Percentiles rank a stretch among this genome's conserved stretches.
These are phyloP conservation scores for Microthlaspi erraticum DNA, from an alignment of 345 rosid species.

Conservation along the genomic window DNA sequence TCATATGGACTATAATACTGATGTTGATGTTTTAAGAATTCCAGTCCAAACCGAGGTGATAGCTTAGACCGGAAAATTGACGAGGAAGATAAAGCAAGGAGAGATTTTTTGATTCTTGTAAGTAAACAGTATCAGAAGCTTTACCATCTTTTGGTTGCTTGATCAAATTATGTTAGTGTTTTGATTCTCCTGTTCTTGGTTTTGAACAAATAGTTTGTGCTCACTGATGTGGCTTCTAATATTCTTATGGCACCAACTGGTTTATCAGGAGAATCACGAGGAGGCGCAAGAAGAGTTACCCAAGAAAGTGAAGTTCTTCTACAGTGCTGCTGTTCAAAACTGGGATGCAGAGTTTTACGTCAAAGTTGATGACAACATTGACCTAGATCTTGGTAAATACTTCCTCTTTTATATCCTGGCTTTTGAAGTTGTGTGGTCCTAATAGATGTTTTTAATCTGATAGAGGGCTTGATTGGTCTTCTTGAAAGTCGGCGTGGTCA, in stretches of 20 bases:
- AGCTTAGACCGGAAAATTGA: constrained; percentile 90
- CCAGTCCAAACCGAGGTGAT: constrained; percentile 94
- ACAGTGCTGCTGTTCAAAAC: constrained; percentile 78
- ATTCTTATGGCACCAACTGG: background rate
- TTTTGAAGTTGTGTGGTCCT: constrained; percentile 16
- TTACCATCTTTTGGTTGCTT: constrained; percentile 20
- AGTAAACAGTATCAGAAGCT: constrained; percentile 35
- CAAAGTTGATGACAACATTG: constrained; percentile 81
- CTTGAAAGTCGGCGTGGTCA: constrained; percentile 74
- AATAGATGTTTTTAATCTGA: constrained; percentile 30
- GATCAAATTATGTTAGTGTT: constrained; percentile 5
- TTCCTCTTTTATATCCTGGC: constrained; percentile 31
- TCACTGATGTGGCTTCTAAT: constrained; percentile 27
- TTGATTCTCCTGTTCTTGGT: background rate
- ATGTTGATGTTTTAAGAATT: constrained; percentile 33
- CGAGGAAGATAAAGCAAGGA: constrained; percentile 65
- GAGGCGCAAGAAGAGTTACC: constrained; percentile 93
- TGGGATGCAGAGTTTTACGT: constrained; percentile 97
- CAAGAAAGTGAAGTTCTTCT: constrained; percentile 85
- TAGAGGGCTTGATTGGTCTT: constrained; percentile 83
- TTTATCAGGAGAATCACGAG: constrained; percentile 86
- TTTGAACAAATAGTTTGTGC: constrained; percentile 3
- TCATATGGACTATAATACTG: constrained; percentile 12
- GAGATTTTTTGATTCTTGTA: constrained; percentile 91
- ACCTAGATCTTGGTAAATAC: constrained; percentile 79